Base-by-base conservation (phyloP, 2,329 filamentous ascomycete genomes). In the Kalmusia sp. region DNA sequence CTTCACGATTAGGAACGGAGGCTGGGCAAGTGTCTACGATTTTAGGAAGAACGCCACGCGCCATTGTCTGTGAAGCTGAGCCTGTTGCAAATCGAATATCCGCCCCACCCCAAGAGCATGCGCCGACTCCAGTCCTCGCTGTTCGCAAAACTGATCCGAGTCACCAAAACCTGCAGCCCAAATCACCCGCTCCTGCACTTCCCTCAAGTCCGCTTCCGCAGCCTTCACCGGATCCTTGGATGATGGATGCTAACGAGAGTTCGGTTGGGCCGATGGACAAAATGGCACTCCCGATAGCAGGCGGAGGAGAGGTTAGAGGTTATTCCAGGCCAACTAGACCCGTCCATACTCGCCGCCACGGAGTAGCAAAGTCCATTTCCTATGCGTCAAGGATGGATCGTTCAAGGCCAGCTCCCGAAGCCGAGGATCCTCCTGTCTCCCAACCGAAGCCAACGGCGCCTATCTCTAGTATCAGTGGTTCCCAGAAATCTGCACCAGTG, bases 201-300 rank as follows among this genome's bases (percentile, higher is more conserved):
- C 63, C 59, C 0, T 73, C 70, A 17, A 73, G 69, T 35, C 71
- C 69, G 12, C 57, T 73, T 17, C 69, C 68, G 2, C 58, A 65
- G 54, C 64, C 66, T 9, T 73, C 71, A 1, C 66, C 70, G 5
- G 68, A 74, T 50, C 67, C 64, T 3, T 74, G 71, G 71, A 58
- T 71, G 58, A 37, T 45, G 24, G 58, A 63, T 5, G 52, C 67
- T n/a, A 54, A 71, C 31, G 58, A 67, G 17, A 71, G 64, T 38
- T 65, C 67, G 6, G 62, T 68, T 49, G 62, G 58, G 3, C 59
- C 61, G 15, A 57, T 69, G 43, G 69, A 74, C 49, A 67, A 62
- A 45, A 67, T 72, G 64, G 69, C 70, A 2, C 41, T 74, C 44
- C 70, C 70, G 2, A 63, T 68, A 12, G 63, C 65, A 12, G 64